Evolutionary conservation across 2,329 filamentous ascomycete genomes (phyloP).

Genomic region (Fusarium sp.): DNA sequence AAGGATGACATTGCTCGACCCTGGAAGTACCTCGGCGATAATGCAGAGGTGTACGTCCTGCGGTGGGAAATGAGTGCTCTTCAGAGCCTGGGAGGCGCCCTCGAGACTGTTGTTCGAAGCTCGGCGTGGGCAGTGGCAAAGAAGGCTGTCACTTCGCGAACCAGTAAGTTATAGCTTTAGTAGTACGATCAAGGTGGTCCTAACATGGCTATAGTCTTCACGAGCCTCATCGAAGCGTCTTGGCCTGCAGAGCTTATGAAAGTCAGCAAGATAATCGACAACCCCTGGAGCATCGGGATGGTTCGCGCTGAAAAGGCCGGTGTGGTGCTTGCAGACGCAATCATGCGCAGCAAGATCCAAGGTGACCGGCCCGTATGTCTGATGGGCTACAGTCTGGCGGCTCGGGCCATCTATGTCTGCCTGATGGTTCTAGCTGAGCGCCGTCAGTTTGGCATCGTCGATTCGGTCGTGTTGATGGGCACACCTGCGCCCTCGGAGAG

Average conservation of each 20-base stretch:
- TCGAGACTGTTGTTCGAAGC: conserved; percentile 79
- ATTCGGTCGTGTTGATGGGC: conserved; percentile 85
- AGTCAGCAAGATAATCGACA: conserved; percentile 78
- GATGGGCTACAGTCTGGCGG: conserved; percentile 82
- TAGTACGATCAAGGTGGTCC: background rate
- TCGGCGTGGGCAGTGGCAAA: conserved; percentile 79
- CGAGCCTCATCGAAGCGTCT: conserved; percentile 63
- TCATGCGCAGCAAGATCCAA: conserved; percentile 78
- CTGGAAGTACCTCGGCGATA: conserved; percentile 77
- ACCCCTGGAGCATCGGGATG: conserved; percentile 80
- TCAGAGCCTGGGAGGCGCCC: conserved; percentile 76
- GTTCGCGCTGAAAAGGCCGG: conserved; percentile 76
- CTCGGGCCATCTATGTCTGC: conserved; percentile 83
- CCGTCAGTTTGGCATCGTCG: conserved; percentile 83
- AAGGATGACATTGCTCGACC: conserved; percentile 72
- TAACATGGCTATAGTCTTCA: conserved; percentile 54
- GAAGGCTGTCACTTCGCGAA: conserved; percentile 56
- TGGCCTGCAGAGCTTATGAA: conserved; percentile 72
- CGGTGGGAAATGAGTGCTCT: conserved; percentile 83
- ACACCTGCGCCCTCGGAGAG: conserved; percentile 76
- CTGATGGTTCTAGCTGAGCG: conserved; percentile 80
- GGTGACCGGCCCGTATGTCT: conserved; percentile 83
- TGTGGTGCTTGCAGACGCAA: conserved; percentile 76
- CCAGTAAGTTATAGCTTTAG: conserved; percentile 52
- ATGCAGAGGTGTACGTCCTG: conserved; percentile 81